A percentile compares a stretch with the other conserved stretches of the same genome.
Conservation (phyloP, 2,329 filamentous ascomycete genomes). For the Acarospora socialis region DNA sequence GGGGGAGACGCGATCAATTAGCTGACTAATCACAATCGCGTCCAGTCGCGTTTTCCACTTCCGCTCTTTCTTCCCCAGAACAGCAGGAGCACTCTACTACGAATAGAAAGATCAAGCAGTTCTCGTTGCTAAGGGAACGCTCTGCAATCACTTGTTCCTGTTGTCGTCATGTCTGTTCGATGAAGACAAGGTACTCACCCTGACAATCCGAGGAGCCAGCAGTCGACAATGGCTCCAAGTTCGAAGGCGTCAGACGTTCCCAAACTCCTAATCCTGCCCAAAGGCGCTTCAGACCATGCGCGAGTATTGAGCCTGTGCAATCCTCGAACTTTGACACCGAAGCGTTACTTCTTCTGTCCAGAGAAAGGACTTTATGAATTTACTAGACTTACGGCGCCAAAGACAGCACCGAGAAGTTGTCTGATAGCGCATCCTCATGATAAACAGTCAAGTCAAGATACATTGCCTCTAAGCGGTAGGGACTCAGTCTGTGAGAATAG, state of each 20-base stretch:
- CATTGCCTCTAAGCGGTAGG: too few species aligned
- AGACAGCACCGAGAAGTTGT: conserved; percentile 39
- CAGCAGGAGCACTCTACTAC: too few species aligned
- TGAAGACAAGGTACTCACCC: too few species aligned
- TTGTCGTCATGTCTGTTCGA: background rate
- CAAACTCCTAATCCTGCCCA: conserved; percentile 45
- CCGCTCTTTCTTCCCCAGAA: too few species aligned
- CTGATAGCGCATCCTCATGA: conserved; percentile 39
- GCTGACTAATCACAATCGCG: background rate
- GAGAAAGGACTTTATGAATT: conserved; percentile 46
- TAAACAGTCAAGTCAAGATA: too few species aligned
- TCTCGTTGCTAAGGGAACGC: too few species aligned
- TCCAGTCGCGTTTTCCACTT: too few species aligned
- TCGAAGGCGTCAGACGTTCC: too few species aligned
- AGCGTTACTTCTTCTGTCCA: conserved; percentile 45
- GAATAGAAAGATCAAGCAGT: too few species aligned
- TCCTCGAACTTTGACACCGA: conserved; percentile 34
- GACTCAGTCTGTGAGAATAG: too few species aligned
- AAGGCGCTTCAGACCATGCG: conserved; percentile 35
- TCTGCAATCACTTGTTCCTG: background rate
- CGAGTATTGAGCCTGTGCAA: conserved; percentile 42
- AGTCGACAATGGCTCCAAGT: too few species aligned
- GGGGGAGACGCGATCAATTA: background rate
- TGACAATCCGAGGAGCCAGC: too few species aligned
- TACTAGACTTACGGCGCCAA: conserved; percentile 39